Evolutionary conservation across 2,329 filamentous ascomycete species (phyloP).

Genomic region (Talaromyces sp.): DNA sequence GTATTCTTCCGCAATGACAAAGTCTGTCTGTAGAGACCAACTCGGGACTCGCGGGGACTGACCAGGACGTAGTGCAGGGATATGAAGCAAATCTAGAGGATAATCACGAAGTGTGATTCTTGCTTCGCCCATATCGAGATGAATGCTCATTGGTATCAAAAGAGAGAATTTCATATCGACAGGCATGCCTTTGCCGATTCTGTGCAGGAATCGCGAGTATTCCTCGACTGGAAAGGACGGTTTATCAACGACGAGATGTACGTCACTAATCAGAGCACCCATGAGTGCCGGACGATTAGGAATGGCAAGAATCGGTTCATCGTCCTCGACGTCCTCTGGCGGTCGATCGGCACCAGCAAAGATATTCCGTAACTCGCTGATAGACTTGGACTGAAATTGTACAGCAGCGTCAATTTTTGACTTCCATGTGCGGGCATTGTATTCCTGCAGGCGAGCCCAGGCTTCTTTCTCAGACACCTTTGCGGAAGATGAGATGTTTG

Average conservation of each 20-base stretch:
- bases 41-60: constrained; percentile 79
- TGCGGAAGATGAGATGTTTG: constrained; percentile 66
- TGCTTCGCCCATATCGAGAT: constrained; percentile 85
- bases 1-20: constrained; percentile 93
- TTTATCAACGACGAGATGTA: constrained; percentile 83
- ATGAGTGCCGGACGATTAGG: constrained; percentile 81
- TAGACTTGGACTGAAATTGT: constrained; percentile 64
- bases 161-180: constrained; percentile 85
- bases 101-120: constrained; percentile 87
- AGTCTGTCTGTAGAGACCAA: constrained; percentile 80
- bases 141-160: constrained; percentile 82
- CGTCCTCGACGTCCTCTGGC: constrained; percentile 75
- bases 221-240: constrained; percentile 83
- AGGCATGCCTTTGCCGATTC: constrained; percentile 95
- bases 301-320: constrained; percentile 79
- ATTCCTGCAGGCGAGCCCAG: constrained; percentile 66
- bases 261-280: constrained; percentile 73
- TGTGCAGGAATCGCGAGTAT: constrained; percentile 77
- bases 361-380: constrained; percentile 70
- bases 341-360: constrained; percentile 81
- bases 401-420: constrained; percentile 77
- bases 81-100: constrained; percentile 83
- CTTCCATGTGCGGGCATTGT: constrained; percentile 91
- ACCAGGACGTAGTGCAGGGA: constrained; percentile 73
- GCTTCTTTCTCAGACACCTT: constrained; percentile 75